These are phyloP conservation scores for Suhomyces atakaporum DNA, from an alignment of 1,139 yeast species.

Conservation along the genomic window DNA sequence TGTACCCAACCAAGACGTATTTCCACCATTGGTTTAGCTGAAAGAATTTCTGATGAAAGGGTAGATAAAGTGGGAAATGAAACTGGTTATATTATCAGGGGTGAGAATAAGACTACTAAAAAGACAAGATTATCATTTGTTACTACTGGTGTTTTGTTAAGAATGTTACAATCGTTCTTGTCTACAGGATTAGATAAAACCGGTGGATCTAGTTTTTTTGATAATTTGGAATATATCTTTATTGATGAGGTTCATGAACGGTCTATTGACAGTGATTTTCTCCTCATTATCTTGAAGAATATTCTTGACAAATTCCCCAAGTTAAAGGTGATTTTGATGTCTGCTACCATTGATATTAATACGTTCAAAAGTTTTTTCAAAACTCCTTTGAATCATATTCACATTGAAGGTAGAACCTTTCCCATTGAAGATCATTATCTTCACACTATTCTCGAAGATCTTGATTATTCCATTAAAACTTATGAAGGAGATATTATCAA, in stretches of 20 bases:
- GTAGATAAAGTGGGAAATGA: conserved; percentile 67
- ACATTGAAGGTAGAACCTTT: conserved; percentile 90
- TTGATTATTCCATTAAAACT: conserved; percentile 55
- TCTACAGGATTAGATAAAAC: no score
- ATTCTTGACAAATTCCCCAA: conserved; percentile 49
- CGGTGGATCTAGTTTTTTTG: conserved; percentile 42
- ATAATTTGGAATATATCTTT: conserved; percentile 66
- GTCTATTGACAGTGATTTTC: conserved; percentile 85
- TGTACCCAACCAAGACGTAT: conserved; percentile 97
- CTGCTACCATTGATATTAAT: conserved; percentile 87
- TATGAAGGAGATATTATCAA: conserved; percentile 44
- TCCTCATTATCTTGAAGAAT: conserved; percentile 73
- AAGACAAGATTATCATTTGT: conserved; percentile 77
- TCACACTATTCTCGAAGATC: conserved; percentile 57
- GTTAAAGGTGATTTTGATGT: conserved; percentile 79
- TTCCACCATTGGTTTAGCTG: conserved; percentile 92
- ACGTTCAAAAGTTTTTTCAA: conserved; percentile 66
- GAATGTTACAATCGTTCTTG: conserved; percentile 68
- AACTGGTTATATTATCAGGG: conserved; percentile 88
- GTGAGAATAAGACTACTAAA: conserved; percentile 69
- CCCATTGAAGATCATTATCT: conserved; percentile 80
- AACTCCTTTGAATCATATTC: conserved; percentile 54
- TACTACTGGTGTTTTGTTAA: conserved; percentile 87
- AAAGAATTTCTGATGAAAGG: conserved; percentile 86
- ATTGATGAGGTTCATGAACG: conserved; percentile 97